Evolutionary conservation across 345 rosid genomes (phyloP).

Genomic region (Kernera saxatilis): DNA sequence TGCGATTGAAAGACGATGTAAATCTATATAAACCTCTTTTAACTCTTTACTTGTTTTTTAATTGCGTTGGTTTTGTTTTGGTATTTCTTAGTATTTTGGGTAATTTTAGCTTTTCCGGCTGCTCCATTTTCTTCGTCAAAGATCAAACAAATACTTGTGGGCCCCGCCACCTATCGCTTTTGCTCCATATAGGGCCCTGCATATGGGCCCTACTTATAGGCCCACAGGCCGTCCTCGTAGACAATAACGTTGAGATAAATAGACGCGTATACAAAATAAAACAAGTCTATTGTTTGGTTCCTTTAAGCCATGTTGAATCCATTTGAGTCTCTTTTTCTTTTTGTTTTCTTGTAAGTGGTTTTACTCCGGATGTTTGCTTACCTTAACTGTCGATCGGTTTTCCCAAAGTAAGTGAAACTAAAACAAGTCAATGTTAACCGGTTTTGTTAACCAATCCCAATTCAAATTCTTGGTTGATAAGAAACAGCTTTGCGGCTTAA

Average conservation of each 20-base stretch:
- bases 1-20: background rate
- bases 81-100: background rate
- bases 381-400: background rate
- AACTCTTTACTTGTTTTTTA: background rate
- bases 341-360: background rate
- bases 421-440: background rate
- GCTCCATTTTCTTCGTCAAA: slow-evolving; percentile 5
- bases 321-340: background rate
- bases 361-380: background rate
- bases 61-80: background rate
- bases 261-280: background rate
- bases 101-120: background rate
- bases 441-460: background rate
- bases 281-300: background rate
- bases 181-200: background rate
- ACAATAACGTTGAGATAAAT: background rate
- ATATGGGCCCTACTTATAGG: background rate
- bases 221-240: slow-evolving; percentile 11
- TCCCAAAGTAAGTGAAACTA: background rate
- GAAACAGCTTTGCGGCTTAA: slow-evolving; percentile 17
- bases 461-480: background rate
- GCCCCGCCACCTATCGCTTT: background rate
- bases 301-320: background rate
- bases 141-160: background rate
- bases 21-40: background rate